These are phyloP conservation scores for Fusarium pilosicola DNA, from an alignment of 2,329 filamentous ascomycete species.

Conservation along the genomic window DNA sequence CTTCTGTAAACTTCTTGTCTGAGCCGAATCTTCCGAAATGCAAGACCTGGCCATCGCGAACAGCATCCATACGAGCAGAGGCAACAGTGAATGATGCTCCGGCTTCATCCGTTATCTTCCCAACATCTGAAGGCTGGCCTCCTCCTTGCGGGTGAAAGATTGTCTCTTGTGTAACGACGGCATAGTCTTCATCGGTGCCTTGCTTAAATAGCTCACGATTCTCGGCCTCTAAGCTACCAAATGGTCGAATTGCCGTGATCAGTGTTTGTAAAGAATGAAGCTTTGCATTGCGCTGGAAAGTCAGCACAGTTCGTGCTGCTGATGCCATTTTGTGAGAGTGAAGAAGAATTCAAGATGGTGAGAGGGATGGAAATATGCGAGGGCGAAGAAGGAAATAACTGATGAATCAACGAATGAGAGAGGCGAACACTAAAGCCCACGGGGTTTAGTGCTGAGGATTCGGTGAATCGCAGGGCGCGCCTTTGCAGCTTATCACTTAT, in stretches of 20 bases:
- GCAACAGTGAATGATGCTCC: slow-evolving; percentile 59
- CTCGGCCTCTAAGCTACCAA: slow-evolving; percentile 60
- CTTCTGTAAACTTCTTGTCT: slow-evolving; percentile 50
- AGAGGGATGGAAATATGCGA: background rate
- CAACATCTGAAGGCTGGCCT: slow-evolving; percentile 76
- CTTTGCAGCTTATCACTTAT: background rate
- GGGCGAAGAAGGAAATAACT: background rate
- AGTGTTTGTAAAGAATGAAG: slow-evolving; percentile 55
- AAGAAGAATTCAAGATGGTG: background rate
- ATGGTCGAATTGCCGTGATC: slow-evolving; percentile 59
- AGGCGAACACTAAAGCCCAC: background rate
- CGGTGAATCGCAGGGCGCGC: slow-evolving; percentile 9
- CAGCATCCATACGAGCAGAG: slow-evolving; percentile 65
- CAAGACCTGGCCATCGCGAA: slow-evolving; percentile 65
- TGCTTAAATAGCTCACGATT: slow-evolving; percentile 69
- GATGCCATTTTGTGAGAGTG: slow-evolving; percentile 26
- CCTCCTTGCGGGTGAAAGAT: slow-evolving; percentile 82
- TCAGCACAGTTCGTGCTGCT: slow-evolving; percentile 45
- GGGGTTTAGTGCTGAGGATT: background rate
- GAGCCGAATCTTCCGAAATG: slow-evolving; percentile 70
- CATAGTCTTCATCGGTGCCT: slow-evolving; percentile 59
- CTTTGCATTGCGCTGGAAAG: slow-evolving; percentile 57
- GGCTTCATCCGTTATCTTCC: slow-evolving; percentile 58
- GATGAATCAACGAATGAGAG: background rate
- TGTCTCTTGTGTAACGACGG: slow-evolving; percentile 71